Conservation (phyloP, 2,329 filamentous ascomycete genomes). For the Penicillium rolfsii region DNA sequence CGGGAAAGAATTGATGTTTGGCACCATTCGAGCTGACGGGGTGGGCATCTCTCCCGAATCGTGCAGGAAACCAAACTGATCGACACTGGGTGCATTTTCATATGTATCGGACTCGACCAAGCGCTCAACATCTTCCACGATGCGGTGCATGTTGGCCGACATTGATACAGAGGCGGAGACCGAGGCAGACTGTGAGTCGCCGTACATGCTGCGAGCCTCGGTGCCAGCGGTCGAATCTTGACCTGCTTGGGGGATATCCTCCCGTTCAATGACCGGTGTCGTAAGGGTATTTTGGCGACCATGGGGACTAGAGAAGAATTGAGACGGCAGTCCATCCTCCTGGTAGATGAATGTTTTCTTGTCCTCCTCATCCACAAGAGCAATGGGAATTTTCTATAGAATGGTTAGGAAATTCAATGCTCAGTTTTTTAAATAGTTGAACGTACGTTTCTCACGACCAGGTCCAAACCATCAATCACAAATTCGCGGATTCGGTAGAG, state of each 20-base stretch:
- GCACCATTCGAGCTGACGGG: conserved; percentile 29
- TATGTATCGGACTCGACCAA: conserved; percentile 47
- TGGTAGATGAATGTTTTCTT: conserved; percentile 56
- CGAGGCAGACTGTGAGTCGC: conserved; percentile 54
- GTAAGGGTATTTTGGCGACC: conserved; percentile 47
- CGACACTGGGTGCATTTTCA: conserved; percentile 37
- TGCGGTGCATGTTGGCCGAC: conserved; percentile 47
- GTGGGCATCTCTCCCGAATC: conserved; percentile 28
- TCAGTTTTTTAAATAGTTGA: neutral
- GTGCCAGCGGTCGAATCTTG: conserved; percentile 30
- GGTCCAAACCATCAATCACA: conserved; percentile 62
- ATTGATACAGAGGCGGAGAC: conserved; percentile 49
- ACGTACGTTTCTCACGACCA: conserved; percentile 55
- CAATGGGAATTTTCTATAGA: conserved; percentile 50
- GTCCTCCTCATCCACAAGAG: conserved; percentile 50
- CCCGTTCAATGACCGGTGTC: conserved; percentile 46
- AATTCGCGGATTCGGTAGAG: conserved; percentile 67
- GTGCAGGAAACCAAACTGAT: conserved; percentile 34
- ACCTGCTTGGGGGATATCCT: conserved; percentile 39
- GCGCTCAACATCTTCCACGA: conserved; percentile 45
- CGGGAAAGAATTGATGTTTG: conserved; percentile 25
- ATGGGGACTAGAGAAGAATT: conserved; percentile 52
- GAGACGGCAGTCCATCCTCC: conserved; percentile 56
- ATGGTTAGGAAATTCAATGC: conserved; percentile 28
- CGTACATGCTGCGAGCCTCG: conserved; percentile 40